phyloP scores from a whole-genome alignment of 2,329 filamentous ascomycete genomes.

The Clarireedia paspali region DNA sequence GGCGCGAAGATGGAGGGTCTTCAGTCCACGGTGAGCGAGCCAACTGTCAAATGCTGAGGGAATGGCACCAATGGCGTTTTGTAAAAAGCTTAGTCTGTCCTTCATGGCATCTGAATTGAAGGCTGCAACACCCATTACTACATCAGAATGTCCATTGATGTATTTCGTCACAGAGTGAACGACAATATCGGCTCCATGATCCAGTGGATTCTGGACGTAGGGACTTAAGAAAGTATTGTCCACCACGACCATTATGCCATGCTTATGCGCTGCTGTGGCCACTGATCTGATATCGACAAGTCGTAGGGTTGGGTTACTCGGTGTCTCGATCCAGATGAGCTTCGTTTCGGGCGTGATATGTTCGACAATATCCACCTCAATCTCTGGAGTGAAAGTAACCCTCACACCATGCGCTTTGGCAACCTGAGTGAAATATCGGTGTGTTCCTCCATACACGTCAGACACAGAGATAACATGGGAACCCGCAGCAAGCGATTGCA shows the following conservation, averaged over 20 bases:
- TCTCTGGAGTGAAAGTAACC: constrained; percentile 88
- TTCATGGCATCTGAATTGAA: constrained; percentile 82
- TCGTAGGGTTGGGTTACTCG: constrained; percentile 87
- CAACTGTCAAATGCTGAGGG: constrained; percentile 95
- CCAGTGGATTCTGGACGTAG: constrained; percentile 92
- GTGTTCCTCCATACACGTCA: constrained; percentile 95
- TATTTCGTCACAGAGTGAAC: constrained; percentile 98
- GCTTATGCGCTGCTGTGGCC: constrained; percentile 72
- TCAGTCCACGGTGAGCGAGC: constrained; percentile 94
- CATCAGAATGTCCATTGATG: constrained; percentile 95
- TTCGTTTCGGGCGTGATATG: constrained; percentile 87
- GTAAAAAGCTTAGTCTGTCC: constrained; percentile 75
- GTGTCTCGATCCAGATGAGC: constrained; percentile 94
- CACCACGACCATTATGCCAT: constrained; percentile 91
- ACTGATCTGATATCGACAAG: constrained; percentile 90
- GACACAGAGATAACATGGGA: constrained; percentile 95
- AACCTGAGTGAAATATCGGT: constrained; percentile 98
- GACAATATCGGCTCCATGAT: constrained; percentile 91
- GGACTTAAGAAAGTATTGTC: constrained; percentile 98
- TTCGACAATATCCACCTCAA: constrained; percentile 77
- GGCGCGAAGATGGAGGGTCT: constrained; percentile 90
- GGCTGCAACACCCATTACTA: constrained; percentile 94
- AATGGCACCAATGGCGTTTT: constrained; percentile 95
- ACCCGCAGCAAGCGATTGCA: constrained; percentile 84
- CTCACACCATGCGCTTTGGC: constrained; percentile 88